Evolutionary conservation across 805 yeast genomes (phyloP).

Genomic region (Kodamaea fukazawae): DNA sequence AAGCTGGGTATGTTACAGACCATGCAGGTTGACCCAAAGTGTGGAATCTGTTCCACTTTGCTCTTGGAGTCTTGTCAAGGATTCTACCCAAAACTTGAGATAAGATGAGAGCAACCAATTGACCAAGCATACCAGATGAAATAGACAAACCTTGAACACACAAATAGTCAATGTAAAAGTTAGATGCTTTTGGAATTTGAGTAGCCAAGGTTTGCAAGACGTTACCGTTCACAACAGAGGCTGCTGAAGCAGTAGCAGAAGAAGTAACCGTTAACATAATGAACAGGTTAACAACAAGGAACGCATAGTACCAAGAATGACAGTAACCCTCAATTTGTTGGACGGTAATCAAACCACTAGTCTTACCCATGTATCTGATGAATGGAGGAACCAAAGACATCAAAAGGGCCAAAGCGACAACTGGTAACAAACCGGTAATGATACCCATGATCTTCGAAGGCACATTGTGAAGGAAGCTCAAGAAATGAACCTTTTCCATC

Average conservation of each 20-base stretch:
- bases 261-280: constrained; percentile 24
- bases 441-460: constrained; percentile 23
- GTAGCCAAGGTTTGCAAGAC: constrained; percentile 21
- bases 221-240: constrained; percentile 11
- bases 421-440: constrained; percentile 28
- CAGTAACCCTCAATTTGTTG: constrained; percentile 27
- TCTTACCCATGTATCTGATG: constrained; percentile 25
- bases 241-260: constrained; percentile 30
- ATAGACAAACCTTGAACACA: constrained; percentile 26
- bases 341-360: constrained; percentile 23
- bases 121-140: constrained; percentile 22
- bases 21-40: constrained; percentile 65
- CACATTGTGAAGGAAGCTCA: constrained; percentile 25
- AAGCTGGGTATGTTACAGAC: constrained; percentile 80
- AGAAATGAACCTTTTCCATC: constrained; percentile 22
- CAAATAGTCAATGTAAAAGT: constrained; percentile 26
- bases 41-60: constrained; percentile 78
- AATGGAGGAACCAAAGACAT: constrained; percentile 30
- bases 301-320: constrained; percentile 27
- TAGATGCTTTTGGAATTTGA: constrained; percentile 26
- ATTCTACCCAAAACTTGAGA: constrained; percentile 67
- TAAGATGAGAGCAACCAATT: constrained; percentile 55
- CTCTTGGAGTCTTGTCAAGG: constrained; percentile 86
- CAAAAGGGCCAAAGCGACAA: constrained; percentile 26
- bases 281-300: constrained; percentile 30